Percentiles rank a stretch among this genome's conserved stretches.
These are phyloP conservation scores for Lactarius hengduanensis DNA, from an alignment of 768 basidiomycete genomes.

Conservation along the genomic window DNA sequence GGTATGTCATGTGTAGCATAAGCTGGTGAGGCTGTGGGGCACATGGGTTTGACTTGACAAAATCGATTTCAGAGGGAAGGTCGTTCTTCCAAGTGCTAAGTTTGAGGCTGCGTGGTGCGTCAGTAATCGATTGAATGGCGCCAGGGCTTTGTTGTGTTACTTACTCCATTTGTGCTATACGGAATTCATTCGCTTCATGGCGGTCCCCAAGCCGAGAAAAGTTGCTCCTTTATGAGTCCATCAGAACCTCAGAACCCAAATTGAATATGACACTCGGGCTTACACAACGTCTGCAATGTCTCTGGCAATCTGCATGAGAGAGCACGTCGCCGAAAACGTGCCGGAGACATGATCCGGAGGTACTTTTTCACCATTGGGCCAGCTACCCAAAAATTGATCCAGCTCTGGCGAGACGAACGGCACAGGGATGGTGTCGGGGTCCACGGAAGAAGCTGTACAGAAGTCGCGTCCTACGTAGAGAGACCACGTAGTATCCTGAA, in stretches of 20 bases:
- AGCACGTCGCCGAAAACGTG: conserved; percentile 27
- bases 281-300: conserved; percentile 27
- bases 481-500: conserved; percentile 61
- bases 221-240: conserved; percentile 21
- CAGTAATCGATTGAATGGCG: background rate
- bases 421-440: conserved; percentile 41
- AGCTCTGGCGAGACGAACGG: conserved; percentile 51
- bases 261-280: background rate
- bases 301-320: conserved; percentile 28
- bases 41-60: conserved; percentile 19
- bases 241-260: background rate
- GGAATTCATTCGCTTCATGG: conserved; percentile 23
- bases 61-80: conserved; percentile 25
- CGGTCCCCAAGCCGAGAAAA: conserved; percentile 23
- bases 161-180: conserved; percentile 29
- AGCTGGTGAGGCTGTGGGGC: conserved; percentile 27
- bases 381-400: conserved; percentile 48
- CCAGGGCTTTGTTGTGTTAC: background rate
- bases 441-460: conserved; percentile 43
- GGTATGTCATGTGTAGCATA: conserved; percentile 29
- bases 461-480: conserved; percentile 65
- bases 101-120: conserved; percentile 17
- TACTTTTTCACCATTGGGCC: conserved; percentile 38
- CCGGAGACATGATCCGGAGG: conserved; percentile 22
- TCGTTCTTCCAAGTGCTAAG: conserved; percentile 28